Evolutionary conservation across 2,329 filamentous ascomycete species (phyloP), one percentile per base, ranked within the genome.

Genomic region (Rutstroemia sp.): DNA sequence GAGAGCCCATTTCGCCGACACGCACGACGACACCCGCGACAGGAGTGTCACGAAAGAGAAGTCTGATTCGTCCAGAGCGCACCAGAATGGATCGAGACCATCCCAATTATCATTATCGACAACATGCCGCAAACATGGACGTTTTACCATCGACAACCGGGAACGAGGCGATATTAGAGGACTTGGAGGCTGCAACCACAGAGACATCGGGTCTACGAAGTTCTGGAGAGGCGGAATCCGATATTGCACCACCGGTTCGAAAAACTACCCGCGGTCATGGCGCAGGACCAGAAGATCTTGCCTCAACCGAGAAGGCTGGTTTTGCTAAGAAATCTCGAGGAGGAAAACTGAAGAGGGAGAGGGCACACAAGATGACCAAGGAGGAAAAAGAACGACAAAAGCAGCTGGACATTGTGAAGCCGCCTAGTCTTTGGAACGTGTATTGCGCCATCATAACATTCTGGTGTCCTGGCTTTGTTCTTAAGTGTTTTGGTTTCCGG

Each of bases 391-490:
- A 76, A 65, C 75, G 76, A 34, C 76, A 82, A 65, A 81, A 84
- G 68, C 78, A 82, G 55, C 70, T 79, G 60, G 81, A 87, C 57
- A 75, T 83, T 57, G 79, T 90, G 50, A 82, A 84, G 2, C 90
- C 92, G 2, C 91, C 90, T 0, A 96, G 88, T 68, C 72, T 95
- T 39, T 99, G 94, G 94, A 95, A 91, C 66, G 86, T 95, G 4
- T 99, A 99, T 75, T 99, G 94, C 72, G 87, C 88, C 49, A 82
- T 95, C 61, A 75, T 99, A 63, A 99, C 94, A 0, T 96, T 97
- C 68, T 97, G 94, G 92, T 88, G 84, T 57, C 94, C 94, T 0
- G 86, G 91, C 69, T 88, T 92, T 60, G 73, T 96, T 27, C 77
- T 99, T 54, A 82, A 80, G 63, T 95, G 90, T 72, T 94, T 91